Conservation (phyloP, 257 asterid genomes). For the Solanum ossicruentum region DNA sequence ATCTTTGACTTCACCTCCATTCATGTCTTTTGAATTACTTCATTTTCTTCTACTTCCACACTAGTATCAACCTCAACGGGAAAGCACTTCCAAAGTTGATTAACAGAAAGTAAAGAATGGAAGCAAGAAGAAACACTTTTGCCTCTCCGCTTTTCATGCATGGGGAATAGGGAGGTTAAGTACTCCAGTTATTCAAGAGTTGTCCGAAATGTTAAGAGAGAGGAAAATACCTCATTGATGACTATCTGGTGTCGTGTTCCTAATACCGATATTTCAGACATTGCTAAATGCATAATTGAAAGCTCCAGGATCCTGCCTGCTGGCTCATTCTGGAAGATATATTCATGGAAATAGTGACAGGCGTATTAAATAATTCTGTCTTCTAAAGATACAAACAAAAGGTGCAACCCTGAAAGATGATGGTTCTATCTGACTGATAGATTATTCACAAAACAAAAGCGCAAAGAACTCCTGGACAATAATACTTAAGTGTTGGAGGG, state of each 20-base stretch:
- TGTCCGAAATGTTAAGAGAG: neutral
- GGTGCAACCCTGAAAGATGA: neutral
- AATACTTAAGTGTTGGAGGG: neutral
- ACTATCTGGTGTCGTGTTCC: conserved; percentile 90
- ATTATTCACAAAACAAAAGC: neutral
- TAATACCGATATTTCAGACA: conserved; percentile 78
- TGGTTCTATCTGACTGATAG: neutral
- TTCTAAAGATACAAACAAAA: neutral
- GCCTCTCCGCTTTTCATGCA: neutral
- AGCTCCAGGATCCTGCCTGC: conserved; percentile 84
- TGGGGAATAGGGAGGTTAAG: neutral
- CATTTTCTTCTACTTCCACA: neutral
- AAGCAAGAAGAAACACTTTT: neutral
- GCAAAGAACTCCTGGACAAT: neutral
- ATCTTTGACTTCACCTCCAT: neutral
- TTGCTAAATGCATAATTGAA: conserved; percentile 81
- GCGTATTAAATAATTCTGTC: neutral
- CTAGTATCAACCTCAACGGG: neutral
- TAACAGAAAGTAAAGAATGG: neutral
- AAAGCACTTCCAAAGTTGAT: neutral
- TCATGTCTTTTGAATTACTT: neutral
- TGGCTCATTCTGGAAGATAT: conserved; percentile 48
- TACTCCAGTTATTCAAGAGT: neutral
- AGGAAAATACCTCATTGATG: conserved; percentile 65
- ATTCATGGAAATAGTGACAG: neutral